Percentiles rank a stretch among this genome's conserved stretches.
Conservation (phyloP, 2,329 filamentous ascomycete genomes). For the Ascochyta fabae region DNA sequence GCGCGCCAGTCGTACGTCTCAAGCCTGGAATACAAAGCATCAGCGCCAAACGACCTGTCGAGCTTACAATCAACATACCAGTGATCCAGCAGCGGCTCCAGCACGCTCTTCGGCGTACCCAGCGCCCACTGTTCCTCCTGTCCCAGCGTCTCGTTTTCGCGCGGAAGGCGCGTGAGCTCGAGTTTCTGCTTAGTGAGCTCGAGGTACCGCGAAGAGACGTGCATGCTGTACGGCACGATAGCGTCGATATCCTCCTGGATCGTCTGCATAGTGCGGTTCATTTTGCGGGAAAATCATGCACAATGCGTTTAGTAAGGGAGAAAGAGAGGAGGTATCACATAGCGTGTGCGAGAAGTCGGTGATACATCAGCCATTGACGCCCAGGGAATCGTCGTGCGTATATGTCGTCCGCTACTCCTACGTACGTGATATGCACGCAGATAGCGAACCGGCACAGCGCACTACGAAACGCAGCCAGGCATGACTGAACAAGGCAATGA, state of each 20-base stretch:
- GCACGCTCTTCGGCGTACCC: conserved; percentile 63
- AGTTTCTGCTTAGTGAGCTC: conserved; percentile 72
- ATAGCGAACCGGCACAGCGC: not conserved
- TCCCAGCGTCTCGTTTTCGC: not conserved
- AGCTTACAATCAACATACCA: conserved; percentile 52
- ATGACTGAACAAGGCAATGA: conserved; percentile 1
- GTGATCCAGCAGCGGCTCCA: conserved; percentile 70
- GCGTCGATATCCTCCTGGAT: conserved; percentile 23
- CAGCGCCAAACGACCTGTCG: too few relatives aligned
- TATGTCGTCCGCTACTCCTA: not conserved
- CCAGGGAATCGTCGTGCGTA: not conserved
- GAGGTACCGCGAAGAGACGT: conserved; percentile 69
- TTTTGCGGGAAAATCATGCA: not conserved
- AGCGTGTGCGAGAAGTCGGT: not conserved
- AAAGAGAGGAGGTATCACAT: not conserved
- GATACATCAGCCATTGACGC: too few relatives aligned
- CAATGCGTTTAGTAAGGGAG: not conserved
- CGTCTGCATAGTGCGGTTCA: conserved; percentile 5
- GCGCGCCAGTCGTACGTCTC: conserved; percentile 70
- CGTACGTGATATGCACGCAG: not conserved
- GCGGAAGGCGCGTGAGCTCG: conserved; percentile 36
- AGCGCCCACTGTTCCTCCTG: conserved; percentile 54
- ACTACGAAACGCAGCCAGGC: not conserved
- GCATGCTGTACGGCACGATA: conserved; percentile 43
- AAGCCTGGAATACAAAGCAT: conserved; percentile 52